Evolutionary conservation across 352 stramenopile genomes (phyloP).

Genomic region (Globisporangium sylvaticum): DNA sequence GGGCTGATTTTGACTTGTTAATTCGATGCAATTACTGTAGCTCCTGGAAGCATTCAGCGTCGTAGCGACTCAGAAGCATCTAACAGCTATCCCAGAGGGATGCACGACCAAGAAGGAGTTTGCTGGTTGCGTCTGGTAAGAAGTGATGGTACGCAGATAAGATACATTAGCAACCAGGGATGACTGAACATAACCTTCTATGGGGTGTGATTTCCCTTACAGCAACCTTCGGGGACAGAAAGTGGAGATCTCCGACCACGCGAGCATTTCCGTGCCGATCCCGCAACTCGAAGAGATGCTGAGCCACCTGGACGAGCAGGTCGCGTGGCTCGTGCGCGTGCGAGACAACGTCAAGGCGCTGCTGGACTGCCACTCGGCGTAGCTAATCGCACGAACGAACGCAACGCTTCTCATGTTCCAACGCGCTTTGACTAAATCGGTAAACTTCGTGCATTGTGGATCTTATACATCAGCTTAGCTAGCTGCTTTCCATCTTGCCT

Average conservation of each 20-base stretch:
- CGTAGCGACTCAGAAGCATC: conserved; percentile 45
- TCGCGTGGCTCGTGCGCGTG: conserved; percentile 58
- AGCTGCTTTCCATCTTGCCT: background rate
- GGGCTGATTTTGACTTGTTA: too few relatives aligned
- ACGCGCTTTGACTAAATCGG: background rate
- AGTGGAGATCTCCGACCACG: conserved; percentile 78
- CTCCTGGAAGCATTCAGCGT: conserved; percentile 74
- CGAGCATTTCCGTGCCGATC: conserved; percentile 60
- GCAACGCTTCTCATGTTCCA: background rate
- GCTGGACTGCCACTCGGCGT: conserved; percentile 54
- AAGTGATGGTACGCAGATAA: background rate
- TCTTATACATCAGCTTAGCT: background rate
- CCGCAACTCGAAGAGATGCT: conserved; percentile 81
- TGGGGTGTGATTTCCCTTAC: background rate
- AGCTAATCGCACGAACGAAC: conserved; percentile 3
- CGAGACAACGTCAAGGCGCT: conserved; percentile 74
- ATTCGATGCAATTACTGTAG: conserved; percentile 22
- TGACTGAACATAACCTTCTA: background rate
- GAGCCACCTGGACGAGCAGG: conserved; percentile 55
- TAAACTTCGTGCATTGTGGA: background rate
- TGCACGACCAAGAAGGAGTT: conserved; percentile 80
- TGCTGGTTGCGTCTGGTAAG: conserved; percentile 73
- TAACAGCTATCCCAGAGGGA: conserved; percentile 50
- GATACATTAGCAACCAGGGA: background rate
- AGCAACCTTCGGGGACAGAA: conserved; percentile 72